A percentile compares a stretch with the other conserved stretches of the same genome.
phyloP scores from a whole-genome alignment of 768 basidiomycete genomes.

The Dentipellis sp. region DNA sequence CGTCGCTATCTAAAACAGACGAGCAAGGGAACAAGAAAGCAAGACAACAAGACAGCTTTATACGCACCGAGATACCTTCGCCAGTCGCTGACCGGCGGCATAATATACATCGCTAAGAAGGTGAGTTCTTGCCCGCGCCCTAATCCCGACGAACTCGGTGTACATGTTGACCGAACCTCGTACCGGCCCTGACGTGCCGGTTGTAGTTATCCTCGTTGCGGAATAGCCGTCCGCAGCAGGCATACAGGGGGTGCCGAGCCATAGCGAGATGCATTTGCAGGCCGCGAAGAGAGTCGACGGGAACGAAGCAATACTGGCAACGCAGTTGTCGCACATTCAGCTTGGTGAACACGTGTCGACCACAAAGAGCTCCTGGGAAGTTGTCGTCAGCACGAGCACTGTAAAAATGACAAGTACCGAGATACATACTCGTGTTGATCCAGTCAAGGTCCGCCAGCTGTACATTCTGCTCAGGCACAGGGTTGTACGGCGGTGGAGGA shows the following conservation, averaged over 20 bases:
- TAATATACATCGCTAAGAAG: too few relatives aligned
- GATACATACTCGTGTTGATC: constrained; percentile 10
- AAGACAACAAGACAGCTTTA: too few relatives aligned
- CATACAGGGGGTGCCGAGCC: constrained; percentile 17
- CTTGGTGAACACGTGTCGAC: constrained; percentile 16
- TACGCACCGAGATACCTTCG: too few relatives aligned
- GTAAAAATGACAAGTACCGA: background rate
- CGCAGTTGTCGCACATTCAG: constrained; percentile 16
- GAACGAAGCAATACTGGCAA: constrained; percentile 19
- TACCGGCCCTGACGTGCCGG: constrained; percentile 6
- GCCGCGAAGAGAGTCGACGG: constrained; percentile 17
- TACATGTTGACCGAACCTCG: background rate
- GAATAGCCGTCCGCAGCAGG: constrained; percentile 22
- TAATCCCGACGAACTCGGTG: background rate
- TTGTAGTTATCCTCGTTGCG: constrained; percentile 15
- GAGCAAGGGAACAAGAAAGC: too few relatives aligned
- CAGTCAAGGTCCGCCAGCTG: constrained; percentile 8
- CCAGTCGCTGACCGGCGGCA: too few relatives aligned
- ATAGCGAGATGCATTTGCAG: constrained; percentile 18
- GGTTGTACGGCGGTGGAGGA: background rate
- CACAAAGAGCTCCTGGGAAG: background rate
- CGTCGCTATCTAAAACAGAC: too few relatives aligned
- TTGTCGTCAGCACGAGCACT: background rate
- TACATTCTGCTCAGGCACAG: too few relatives aligned
- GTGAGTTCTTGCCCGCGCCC: too few relatives aligned